These are phyloP conservation scores for Waitea zeae DNA, from an alignment of 1,284 basidiomycete species.

Conservation along the genomic window DNA sequence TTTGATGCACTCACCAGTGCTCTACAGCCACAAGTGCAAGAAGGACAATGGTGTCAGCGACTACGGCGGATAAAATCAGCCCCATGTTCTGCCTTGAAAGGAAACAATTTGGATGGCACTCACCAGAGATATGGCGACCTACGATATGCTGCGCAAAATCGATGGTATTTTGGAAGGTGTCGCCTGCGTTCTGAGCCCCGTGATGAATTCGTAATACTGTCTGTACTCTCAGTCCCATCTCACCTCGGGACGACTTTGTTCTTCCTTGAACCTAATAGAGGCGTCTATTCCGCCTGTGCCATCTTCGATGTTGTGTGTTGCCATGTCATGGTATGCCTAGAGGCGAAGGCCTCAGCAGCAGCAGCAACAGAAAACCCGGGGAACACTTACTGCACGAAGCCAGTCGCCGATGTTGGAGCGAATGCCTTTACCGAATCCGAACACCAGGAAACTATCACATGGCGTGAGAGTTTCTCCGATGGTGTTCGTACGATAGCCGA, in stretches of 20 bases:
- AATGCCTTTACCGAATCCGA: background rate
- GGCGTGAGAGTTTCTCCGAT: no score
- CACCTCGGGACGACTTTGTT: constrained; percentile 9
- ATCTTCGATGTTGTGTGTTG: constrained; percentile 10
- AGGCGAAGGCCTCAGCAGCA: background rate
- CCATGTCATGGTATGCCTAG: constrained; percentile 9
- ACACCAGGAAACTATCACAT: background rate
- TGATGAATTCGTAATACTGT: background rate
- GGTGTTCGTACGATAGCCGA: no score
- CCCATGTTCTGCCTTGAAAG: no score
- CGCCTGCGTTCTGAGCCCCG: constrained; percentile 8
- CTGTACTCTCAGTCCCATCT: background rate
- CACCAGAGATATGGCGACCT: background rate
- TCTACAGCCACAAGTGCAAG: constrained; percentile 10
- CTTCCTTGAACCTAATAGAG: constrained; percentile 13
- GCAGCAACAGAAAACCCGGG: background rate
- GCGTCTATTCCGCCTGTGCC: constrained; percentile 14
- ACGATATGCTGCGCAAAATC: constrained; percentile 2
- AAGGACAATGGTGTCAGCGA: constrained; percentile 13
- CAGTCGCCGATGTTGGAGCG: background rate
- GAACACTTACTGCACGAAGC: background rate
- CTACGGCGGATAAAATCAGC: no score
- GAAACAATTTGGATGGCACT: background rate
- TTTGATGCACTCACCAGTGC: constrained; percentile 5
- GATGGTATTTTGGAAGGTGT: constrained; percentile 11